phyloP scores from a whole-genome alignment of 129 eudicot species.

The Saposhnikovia divaricata region DNA sequence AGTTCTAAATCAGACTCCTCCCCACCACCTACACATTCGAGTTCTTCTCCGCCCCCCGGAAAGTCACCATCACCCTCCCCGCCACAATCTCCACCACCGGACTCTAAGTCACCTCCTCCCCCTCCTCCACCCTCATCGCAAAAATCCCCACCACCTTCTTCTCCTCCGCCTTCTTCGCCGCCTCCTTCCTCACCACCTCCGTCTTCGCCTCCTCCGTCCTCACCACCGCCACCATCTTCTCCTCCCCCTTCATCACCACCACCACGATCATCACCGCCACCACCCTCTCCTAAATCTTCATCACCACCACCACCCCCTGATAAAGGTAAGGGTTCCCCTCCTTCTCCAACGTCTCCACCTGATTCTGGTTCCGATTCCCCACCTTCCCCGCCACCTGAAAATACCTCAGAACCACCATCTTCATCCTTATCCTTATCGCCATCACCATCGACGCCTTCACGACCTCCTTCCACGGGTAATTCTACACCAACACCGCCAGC shows the following conservation, averaged over 20 bases:
- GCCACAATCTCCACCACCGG: background rate
- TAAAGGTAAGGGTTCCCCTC: background rate
- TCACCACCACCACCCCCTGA: background rate
- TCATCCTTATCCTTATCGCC: background rate
- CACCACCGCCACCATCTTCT: background rate
- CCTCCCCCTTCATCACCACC: background rate
- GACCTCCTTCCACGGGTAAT: background rate
- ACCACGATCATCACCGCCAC: background rate
- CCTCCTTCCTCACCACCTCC: background rate
- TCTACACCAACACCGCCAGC: background rate
- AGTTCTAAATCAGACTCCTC: slow-evolving; percentile 1
- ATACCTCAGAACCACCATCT: background rate
- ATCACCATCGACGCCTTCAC: background rate
- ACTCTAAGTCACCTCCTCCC: background rate
- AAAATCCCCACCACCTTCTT: slow-evolving; percentile 12
- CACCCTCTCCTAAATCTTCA: background rate
- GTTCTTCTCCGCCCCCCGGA: background rate
- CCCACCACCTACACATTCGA: background rate
- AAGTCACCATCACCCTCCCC: background rate
- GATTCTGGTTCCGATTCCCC: background rate
- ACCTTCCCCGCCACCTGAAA: background rate
- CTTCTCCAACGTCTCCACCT: background rate
- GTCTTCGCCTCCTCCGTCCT: background rate
- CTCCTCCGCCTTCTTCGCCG: background rate
- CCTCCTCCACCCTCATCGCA: background rate